Base-by-base conservation (phyloP, 495 filamentous ascomycete species). In the Trichoderma virens region DNA sequence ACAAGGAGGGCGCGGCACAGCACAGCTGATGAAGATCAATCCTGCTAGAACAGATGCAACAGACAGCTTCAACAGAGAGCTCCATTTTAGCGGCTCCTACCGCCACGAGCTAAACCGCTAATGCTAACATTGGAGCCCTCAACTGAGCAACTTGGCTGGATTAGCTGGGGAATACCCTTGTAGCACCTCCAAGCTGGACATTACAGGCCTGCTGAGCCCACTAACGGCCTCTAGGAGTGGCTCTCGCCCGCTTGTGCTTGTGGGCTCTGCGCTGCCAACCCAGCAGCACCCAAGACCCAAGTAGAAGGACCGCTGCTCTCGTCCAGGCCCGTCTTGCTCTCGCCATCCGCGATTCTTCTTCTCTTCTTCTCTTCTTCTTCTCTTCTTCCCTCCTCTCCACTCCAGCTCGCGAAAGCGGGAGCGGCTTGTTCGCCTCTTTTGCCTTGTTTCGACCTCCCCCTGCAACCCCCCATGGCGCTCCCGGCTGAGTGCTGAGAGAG, bases 401-500 rank as follows among this genome's bases (percentile, higher is more conserved):
- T 16, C 51, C 25, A 31, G 7, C 51, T 56, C 51, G 51, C 25
- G 9, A 30, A 56, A 28, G 51, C 51, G 51, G 20, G 51, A 56
- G 51, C 51, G 23, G 27, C 51, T 30, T 30, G 25, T 6, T 31
- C 51, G 51, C 25, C 25, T 56, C 51, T 9, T 30, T n/a, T 56
- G 16, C 20, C 11, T 16, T 13, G 9, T 25, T 9, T 56, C 25
- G 8, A 20, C 51, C 51, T 56, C 7, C 25, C 6, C 25, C 11
- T 56, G 5, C 27, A 6, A 56, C 5, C 30, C 61, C 61, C 39
- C 23, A 62, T 62, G 61, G 61, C 61, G 34, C 23, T n/a, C 20
- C 62, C 47, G 63, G 63, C 62, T 27, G 25, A 64, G 34, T 62
- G 65, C n/a, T 66, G 38, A 64, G 25, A 64, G 30, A 62, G 39